phyloP scores from a whole-genome alignment of 495 filamentous ascomycete species.

The Hypoxylon fuscum region DNA sequence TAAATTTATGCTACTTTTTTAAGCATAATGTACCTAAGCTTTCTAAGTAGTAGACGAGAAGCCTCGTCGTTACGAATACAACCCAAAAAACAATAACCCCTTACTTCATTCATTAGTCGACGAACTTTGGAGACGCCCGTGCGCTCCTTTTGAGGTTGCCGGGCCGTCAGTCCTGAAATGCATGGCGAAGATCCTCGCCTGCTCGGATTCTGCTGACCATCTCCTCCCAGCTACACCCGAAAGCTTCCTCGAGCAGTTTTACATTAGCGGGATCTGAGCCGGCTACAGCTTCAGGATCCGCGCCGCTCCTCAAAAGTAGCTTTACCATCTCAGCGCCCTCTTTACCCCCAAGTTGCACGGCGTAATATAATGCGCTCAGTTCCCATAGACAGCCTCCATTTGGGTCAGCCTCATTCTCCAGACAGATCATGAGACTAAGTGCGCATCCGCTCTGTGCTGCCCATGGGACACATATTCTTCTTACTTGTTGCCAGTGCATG shows the following conservation, averaged over 20 bases:
- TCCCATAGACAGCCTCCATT: neutral
- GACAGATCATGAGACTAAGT: slow-evolving; percentile 5
- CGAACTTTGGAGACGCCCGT: no score
- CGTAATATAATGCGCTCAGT: neutral
- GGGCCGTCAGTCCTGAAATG: no score
- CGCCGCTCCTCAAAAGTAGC: slow-evolving; percentile 10
- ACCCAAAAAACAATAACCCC: no score
- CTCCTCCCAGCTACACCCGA: slow-evolving; percentile 15
- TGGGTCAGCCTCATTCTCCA: slow-evolving; percentile 27
- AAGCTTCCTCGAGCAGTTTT: neutral
- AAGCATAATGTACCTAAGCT: no score
- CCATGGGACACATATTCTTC: neutral
- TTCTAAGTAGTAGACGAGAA: no score
- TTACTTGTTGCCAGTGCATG: slow-evolving; percentile 4
- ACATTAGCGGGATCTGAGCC: no score
- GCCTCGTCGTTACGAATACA: no score
- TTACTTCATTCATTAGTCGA: no score
- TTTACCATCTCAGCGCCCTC: slow-evolving; percentile 1
- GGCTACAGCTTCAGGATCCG: neutral
- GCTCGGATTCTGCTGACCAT: slow-evolving; percentile 8
- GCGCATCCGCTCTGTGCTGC: neutral
- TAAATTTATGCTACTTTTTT: no score
- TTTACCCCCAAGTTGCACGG: neutral
- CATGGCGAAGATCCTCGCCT: slow-evolving; percentile 26
- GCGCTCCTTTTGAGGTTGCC: no score